These are phyloP conservation scores for Petrea volubilis DNA, from an alignment of 257 asterid genomes.

Conservation along the genomic window DNA sequence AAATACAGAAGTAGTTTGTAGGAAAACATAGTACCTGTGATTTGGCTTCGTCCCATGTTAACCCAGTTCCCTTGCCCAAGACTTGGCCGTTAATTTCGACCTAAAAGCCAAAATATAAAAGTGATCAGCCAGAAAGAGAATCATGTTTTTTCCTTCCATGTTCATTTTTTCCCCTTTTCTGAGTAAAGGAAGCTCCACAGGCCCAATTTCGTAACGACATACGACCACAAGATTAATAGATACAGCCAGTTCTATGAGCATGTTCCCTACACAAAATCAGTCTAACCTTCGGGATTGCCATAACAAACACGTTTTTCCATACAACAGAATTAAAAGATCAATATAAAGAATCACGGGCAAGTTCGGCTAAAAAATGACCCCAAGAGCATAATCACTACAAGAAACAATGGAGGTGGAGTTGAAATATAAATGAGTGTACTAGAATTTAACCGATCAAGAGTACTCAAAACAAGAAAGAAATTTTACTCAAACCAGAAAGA, in stretches of 20 bases:
- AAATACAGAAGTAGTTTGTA: neutral
- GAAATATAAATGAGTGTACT: neutral
- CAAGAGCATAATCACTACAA: neutral
- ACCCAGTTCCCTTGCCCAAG: constrained; percentile 84
- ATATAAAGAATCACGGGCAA: constrained; percentile 1
- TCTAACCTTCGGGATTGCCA: neutral
- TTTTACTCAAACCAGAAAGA: neutral
- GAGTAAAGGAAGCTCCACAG: constrained; percentile 2
- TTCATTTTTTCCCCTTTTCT: neutral
- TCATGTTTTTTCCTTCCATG: neutral
- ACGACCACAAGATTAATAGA: constrained; percentile 1
- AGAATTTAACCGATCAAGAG: constrained; percentile 1
- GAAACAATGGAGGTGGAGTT: neutral
- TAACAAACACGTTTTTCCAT: neutral
- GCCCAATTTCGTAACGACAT: constrained; percentile 13
- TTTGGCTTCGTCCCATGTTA: constrained; percentile 93
- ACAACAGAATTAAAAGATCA: constrained; percentile 4
- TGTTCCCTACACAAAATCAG: neutral
- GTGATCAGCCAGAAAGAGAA: constrained; percentile 4
- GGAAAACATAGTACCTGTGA: constrained; percentile 55
- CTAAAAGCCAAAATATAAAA: constrained; percentile 40
- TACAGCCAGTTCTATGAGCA: constrained; percentile 7
- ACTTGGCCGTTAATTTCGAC: constrained; percentile 90
- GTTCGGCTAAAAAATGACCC: constrained; percentile 10
- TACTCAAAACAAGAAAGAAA: neutral